A percentile compares a stretch with the other conserved stretches of the same genome.
phyloP scores from a whole-genome alignment of 75 land plant species.

The Cryptomeria japonica region DNA sequence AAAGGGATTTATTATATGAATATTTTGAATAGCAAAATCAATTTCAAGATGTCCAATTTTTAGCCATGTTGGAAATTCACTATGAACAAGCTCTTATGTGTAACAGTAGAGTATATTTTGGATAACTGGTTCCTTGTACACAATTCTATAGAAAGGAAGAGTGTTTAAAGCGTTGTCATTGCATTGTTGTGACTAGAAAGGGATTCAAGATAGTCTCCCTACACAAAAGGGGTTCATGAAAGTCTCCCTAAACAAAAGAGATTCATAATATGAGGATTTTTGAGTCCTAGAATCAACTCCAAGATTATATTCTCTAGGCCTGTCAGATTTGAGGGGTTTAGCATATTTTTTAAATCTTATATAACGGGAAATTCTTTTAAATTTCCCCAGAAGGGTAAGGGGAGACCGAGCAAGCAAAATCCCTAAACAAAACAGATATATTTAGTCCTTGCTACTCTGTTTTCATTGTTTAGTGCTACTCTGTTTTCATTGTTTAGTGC shows the following conservation, averaged over 20 bases:
- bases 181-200: neutral
- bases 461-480: neutral
- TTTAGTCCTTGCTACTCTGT: neutral
- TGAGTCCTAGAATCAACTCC: no score
- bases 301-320: no score
- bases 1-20: no score
- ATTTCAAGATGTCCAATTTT: no score
- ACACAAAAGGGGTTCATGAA: neutral
- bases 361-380: no score
- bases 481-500: neutral
- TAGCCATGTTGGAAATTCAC: neutral
- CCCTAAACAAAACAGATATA: no score
- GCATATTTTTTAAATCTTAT: no score
- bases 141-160: neutral
- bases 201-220: neutral
- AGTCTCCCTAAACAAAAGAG: neutral
- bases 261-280: no score
- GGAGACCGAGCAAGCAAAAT: no score
- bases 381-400: no score
- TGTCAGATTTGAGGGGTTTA: no score
- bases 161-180: neutral
- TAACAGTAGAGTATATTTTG: neutral
- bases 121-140: neutral
- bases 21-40: no score
- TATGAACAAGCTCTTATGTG: neutral